Evolutionary conservation across 352 stramenopile species (phyloP), one percentile per base, ranked within the genome.

Genomic region (Peronospora farinosa): DNA sequence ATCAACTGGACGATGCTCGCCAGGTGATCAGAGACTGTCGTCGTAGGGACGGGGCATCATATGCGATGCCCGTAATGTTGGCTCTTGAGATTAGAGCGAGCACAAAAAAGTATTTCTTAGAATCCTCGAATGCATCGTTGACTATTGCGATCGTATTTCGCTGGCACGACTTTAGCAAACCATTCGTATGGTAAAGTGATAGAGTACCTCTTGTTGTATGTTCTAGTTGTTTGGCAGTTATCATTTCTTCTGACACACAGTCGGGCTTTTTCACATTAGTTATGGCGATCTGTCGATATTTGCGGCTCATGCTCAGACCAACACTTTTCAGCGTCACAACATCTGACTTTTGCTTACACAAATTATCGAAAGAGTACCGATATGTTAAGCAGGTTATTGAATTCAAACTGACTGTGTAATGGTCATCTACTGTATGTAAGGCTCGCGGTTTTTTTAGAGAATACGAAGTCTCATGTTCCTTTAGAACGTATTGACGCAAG

Each of bases 171-270:
- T 10, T 19, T 16, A 47, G 31, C 37, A 43, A 38, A 30, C 51
- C 36, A 21, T 54, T 59, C 36, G 44, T 37, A 53, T 36, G 42
- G 21, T 23, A 54, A 60, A 60, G 54, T 44, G 52, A 60, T 50
- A n/a, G 7, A 51, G 7, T 60, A 45, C 55, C 38, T 46, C 38
- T 45, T 37, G 43, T 43, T 32, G 30, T 36, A 28, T 21, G 23
- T 47, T 55, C 30, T 60, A 16, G n/a, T 54, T 55, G 41, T 56
- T 60, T 60, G 25, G 44, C 45, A 60, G 52, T 54, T 60, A 60
- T 50, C 53, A 55, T 50, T 50, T 11, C 11, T 30, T 33, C 25
- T 30, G 13, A 54, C 23, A 36, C 21, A 32, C 15, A 10, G 1
- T 31, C 27, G 27, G 27, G 5, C 5, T 25, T 16, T 32, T 3